Base-by-base conservation (phyloP, 176 grass and related monocot genomes). In the Elymus sibiricus region DNA sequence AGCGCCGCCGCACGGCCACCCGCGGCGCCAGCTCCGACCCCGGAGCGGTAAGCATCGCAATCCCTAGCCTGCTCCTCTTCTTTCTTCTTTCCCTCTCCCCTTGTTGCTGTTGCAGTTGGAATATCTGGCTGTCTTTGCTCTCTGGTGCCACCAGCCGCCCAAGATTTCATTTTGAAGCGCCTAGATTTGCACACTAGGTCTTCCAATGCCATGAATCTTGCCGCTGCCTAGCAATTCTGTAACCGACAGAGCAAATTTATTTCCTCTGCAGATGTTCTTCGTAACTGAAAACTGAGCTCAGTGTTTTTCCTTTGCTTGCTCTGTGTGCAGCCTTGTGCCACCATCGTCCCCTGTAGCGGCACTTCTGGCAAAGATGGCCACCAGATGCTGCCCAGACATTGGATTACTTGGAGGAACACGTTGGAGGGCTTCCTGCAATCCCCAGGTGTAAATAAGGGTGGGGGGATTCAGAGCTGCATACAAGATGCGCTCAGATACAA, bases 381-480 rank as follows among this genome's bases (percentile, higher is more conserved):
- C 68, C 34, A 26, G 2, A 14, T 3, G 17, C 61, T 55, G 1
- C 62, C 40, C 26, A 69, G 77, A 4, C 90, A 86, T 56, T 98
- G 95, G 95, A 86, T 76, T 66, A 89, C 82, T 80, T 95, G 95
- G 95, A 95, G 76, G 90, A 51, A 91, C 64, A 89, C 90, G 17
- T 64, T 98, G 13, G 70, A 98, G 80, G 84, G 76, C 35, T 80
- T 91, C 53, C 61, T 98, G 11, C 69, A 80, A n/a, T 90, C 80
- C 32, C 85, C 84, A 21, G 37, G 42, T 26, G 74, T 72, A 51
- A 83, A 68, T 53, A 88, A 92, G 84, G 87, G 83, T 59, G 93
- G 93, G 53, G 95, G 95, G 58, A 93, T 98, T 77, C 82, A 90
- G 71, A 85, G 56, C 81, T 95, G 91, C 87, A 93, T 98, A 56